Evolutionary conservation across 2,329 filamentous ascomycete species (phyloP), one percentile per base, ranked within the genome.

Genomic region (Dothidotthia symphoricarpi): DNA sequence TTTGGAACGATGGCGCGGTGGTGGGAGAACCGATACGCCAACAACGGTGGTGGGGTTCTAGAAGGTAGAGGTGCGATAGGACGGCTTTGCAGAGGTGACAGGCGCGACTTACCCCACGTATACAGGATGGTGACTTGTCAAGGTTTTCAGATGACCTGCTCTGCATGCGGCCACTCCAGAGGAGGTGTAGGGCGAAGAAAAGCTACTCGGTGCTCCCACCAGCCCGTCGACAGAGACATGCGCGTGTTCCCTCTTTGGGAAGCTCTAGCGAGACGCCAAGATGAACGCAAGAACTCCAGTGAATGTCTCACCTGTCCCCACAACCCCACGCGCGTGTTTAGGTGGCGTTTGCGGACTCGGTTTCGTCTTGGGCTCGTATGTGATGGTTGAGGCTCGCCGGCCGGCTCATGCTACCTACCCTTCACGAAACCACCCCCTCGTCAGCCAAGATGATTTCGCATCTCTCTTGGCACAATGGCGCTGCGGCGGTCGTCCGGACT

Each of bases 391-490:
- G 19, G 5, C 19, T n/a, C n/a, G n/a, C n/a, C n/a, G n/a, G n/a
- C n/a, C n/a, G n/a, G n/a, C n/a, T n/a, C n/a, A n/a, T n/a, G n/a
- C n/a, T n/a, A n/a, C n/a, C n/a, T n/a, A n/a, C n/a, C 43, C 28
- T 16, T 33, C 31, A 40, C 49, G 48, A 55, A 52, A 52, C 52
- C 40, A 40, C 39, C 13, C 41, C 19, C 29, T 48, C 46, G 41
- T 51, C 55, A 54, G 61, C 61, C 59, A 62, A 58, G 58, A 41
- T 51, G 26, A 39, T 19, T 32, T 42, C 46, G 52, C 47, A 47
- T 51, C 40, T 39, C 34, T 38, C 34, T 25, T 31, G 36, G 29
- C 36, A 30, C 39, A 43, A 44, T 33, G 45, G 39, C 42, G 19
- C 19, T 9, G 19, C 19, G 5, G 19, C 9, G 41, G 40, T 34